Conservation (phyloP, 495 filamentous ascomycete species). For the Penicillium canariense region DNA sequence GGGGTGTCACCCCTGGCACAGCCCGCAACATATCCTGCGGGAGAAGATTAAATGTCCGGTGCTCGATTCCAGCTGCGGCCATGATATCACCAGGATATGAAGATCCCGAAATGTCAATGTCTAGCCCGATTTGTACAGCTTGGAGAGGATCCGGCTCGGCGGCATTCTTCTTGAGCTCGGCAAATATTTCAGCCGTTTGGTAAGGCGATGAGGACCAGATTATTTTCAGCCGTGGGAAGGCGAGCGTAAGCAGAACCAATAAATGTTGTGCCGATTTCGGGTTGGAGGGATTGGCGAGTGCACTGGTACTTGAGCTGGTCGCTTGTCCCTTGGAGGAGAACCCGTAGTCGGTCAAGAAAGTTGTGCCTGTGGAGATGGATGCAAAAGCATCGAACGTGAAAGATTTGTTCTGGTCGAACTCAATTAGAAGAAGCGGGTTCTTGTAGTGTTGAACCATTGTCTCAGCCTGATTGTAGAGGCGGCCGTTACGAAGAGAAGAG, state of each 20-base stretch:
- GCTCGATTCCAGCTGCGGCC: constrained; percentile 52
- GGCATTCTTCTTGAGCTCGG: constrained; percentile 82
- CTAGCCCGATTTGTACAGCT: constrained; percentile 79
- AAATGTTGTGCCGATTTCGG: constrained; percentile 83
- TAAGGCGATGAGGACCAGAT: constrained; percentile 94
- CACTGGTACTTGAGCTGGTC: constrained; percentile 49
- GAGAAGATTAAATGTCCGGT: constrained; percentile 59
- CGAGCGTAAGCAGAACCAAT: constrained; percentile 86
- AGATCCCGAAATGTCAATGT: constrained; percentile 50
- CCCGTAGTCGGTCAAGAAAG: constrained; percentile 55
- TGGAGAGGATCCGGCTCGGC: constrained; percentile 87
- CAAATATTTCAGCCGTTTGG: constrained; percentile 96
- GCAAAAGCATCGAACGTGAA: constrained; percentile 95
- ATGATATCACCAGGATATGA: constrained; percentile 60
- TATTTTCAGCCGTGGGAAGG: constrained; percentile 83
- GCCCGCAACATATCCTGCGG: constrained; percentile 84
- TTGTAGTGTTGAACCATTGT: constrained; percentile 93
- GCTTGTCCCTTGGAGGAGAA: constrained; percentile 62
- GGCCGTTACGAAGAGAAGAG: constrained; percentile 83
- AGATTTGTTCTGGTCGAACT: constrained; percentile 95
- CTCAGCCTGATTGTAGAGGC: constrained; percentile 89
- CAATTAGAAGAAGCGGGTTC: constrained; percentile 86
- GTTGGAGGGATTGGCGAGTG: constrained; percentile 42
- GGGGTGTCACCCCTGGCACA: constrained; percentile 81
- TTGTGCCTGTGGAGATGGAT: constrained; percentile 34